Conservation (phyloP, 2,329 filamentous ascomycete species). For the Neopestalotiopsis sp. region DNA sequence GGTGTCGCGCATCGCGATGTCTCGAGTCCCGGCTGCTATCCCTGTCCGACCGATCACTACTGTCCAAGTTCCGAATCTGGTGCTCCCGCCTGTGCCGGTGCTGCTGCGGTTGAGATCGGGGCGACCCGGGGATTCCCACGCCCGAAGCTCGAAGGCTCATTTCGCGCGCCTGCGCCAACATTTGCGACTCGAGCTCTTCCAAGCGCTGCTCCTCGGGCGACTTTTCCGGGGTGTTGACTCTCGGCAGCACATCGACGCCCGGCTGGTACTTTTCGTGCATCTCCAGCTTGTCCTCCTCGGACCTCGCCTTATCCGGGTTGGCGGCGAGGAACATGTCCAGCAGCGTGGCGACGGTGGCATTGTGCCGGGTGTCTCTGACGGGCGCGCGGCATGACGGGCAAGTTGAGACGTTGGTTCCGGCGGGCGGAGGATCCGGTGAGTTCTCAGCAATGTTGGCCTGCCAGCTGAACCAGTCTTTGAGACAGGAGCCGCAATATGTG, state of each 20-base stretch:
- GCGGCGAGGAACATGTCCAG: constrained; percentile 86
- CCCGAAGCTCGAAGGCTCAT: constrained; percentile 75
- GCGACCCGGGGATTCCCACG: constrained; percentile 44
- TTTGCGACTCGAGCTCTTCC: constrained; percentile 70
- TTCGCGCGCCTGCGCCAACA: constrained; percentile 75
- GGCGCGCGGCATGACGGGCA: constrained; percentile 90
- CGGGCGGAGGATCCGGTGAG: constrained; percentile 53
- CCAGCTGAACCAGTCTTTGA: constrained; percentile 94
- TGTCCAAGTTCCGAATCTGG: constrained; percentile 35
- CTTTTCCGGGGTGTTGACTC: constrained; percentile 55
- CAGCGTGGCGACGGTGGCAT: constrained; percentile 88
- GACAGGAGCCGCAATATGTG: constrained; percentile 92
- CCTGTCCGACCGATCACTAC: constrained; percentile 39
- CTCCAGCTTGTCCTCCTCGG: constrained; percentile 75
- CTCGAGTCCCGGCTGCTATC: constrained; percentile 35
- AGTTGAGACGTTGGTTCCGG: constrained; percentile 68
- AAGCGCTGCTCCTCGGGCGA: constrained; percentile 58
- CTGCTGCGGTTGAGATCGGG: constrained; percentile 6
- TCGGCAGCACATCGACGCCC: constrained; percentile 81
- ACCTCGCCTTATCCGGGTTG: constrained; percentile 77
- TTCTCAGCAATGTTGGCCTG: constrained; percentile 68
- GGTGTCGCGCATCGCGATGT: constrained; percentile 31
- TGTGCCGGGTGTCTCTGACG: constrained; percentile 86
- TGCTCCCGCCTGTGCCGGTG: constrained; percentile 33
- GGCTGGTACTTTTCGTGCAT: constrained; percentile 78